A percentile compares a stretch with the other conserved stretches of the same genome.
These are phyloP conservation scores for Mrakiaceae sp. DNA, from an alignment of 1,284 basidiomycete genomes.

Conservation along the genomic window DNA sequence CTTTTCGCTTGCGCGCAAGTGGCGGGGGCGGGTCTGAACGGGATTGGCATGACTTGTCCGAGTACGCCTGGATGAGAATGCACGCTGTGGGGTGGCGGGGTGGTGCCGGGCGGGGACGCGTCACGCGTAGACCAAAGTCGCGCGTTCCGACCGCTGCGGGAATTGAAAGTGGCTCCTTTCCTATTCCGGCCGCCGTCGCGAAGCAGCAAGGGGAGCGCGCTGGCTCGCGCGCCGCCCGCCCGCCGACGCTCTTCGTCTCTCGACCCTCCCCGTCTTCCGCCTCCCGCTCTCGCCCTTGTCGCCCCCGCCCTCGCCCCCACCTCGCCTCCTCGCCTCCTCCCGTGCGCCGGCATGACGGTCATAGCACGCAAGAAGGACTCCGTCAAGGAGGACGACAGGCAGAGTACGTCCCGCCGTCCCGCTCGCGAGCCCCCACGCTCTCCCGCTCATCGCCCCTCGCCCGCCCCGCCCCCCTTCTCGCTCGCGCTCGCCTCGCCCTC, in stretches of 20 bases:
- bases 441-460: background rate
- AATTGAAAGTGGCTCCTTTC: background rate
- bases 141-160: no score
- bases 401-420: background rate
- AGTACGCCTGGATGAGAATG: no score
- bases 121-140: no score
- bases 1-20: background rate
- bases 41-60: background rate
- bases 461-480: background rate
- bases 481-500: background rate
- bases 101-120: no score
- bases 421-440: background rate
- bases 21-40: background rate
- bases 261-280: background rate
- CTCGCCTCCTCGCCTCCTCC: background rate
- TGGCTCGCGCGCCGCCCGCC: background rate
- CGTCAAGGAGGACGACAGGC: slow-evolving; percentile 1
- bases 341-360: slow-evolving; percentile 5
- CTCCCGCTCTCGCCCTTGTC: background rate
- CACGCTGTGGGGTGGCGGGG: no score
- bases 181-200: no score
- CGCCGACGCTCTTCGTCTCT: background rate
- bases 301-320: background rate
- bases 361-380: slow-evolving; percentile 6
- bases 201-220: background rate